Evolutionary conservation across 2,329 filamentous ascomycete genomes (phyloP).

Genomic region (Alternaria longipes): DNA sequence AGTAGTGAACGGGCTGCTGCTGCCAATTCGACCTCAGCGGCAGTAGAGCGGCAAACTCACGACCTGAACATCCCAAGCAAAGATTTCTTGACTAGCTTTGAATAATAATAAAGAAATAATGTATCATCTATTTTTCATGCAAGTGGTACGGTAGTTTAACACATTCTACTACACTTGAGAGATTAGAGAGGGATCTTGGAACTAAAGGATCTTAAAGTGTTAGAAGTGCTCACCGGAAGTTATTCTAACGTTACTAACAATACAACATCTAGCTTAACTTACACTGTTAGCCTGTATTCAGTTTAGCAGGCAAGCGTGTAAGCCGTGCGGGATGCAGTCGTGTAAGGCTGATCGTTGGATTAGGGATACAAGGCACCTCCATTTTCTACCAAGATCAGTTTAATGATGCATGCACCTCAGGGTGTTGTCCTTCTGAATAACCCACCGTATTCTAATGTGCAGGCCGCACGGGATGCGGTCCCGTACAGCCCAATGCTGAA

Average conservation of each 20-base stretch:
- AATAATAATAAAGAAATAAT: background rate
- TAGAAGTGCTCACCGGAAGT: background rate
- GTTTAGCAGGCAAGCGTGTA: background rate
- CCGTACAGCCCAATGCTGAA: background rate
- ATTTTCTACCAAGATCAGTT: background rate
- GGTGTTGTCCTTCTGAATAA: background rate
- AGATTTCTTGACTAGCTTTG: background rate
- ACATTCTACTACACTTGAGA: background rate
- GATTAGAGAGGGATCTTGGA: background rate
- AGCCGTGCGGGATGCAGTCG: background rate
- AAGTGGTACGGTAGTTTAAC: background rate
- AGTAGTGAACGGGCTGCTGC: background rate
- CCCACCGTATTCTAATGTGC: background rate
- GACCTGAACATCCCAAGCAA: background rate
- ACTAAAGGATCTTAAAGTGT: background rate
- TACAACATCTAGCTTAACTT: background rate
- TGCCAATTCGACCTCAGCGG: background rate
- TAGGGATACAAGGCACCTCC: background rate
- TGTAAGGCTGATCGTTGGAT: background rate
- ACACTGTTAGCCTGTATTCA: background rate
- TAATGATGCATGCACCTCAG: background rate
- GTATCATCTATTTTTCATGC: background rate
- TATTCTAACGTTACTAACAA: background rate
- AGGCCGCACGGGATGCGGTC: background rate
- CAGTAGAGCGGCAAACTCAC: background rate